These are phyloP conservation scores for Echinosophora koreensis DNA, from an alignment of 306 rosid genomes.

Conservation along the genomic window DNA sequence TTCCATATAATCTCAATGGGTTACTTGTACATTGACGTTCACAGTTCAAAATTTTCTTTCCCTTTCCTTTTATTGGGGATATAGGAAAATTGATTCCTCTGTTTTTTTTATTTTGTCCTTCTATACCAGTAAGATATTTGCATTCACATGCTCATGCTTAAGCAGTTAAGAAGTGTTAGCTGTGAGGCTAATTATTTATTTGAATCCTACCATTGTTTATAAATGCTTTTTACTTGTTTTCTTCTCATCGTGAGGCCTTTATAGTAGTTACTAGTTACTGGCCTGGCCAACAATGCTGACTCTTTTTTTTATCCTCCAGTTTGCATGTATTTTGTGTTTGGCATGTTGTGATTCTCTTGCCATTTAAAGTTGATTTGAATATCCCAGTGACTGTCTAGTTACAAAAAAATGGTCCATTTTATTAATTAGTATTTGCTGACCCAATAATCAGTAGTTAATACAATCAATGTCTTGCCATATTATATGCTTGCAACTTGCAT, in stretches of 20 bases:
- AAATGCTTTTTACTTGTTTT: not conserved
- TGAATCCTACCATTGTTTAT: not conserved
- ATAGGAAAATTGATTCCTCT: not conserved
- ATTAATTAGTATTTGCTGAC: not conserved
- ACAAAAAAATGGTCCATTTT: constrained; percentile 7
- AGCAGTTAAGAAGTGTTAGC: not conserved
- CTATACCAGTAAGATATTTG: not conserved
- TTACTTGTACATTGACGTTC: not conserved
- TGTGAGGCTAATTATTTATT: not conserved
- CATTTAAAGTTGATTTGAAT: constrained; percentile 20
- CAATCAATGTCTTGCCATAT: not conserved
- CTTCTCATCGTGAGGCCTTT: not conserved
- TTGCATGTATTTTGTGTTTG: not conserved
- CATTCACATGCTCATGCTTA: not conserved
- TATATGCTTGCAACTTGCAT: constrained; percentile 15
- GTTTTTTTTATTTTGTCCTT: no score
- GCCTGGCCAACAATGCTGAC: not conserved
- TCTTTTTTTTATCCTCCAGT: not conserved
- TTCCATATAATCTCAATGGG: constrained; percentile 3
- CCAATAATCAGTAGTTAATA: constrained; percentile 11
- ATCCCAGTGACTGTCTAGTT: not conserved
- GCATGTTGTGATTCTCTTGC: constrained; percentile 8
- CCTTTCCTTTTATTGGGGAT: not conserved
- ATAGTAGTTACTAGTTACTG: not conserved
- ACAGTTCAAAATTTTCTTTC: not conserved